Evolutionary conservation across 2,329 filamentous ascomycete species (phyloP).

Genomic region (Hypocrella siamensis): DNA sequence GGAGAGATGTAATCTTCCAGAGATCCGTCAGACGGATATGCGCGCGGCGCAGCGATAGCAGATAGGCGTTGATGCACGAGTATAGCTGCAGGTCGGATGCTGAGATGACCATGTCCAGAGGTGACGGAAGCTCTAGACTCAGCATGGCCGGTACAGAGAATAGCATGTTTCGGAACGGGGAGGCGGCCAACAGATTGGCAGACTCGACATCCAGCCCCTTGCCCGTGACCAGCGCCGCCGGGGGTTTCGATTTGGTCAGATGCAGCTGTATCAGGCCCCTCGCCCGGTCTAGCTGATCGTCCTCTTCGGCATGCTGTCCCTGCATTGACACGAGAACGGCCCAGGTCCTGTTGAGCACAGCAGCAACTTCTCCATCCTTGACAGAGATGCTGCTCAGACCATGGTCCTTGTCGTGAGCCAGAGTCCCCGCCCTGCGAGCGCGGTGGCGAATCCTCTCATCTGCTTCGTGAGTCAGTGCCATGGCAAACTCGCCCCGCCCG

Average conservation of each 20-base stretch:
- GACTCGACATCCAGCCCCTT: conserved; percentile 16
- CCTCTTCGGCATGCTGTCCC: conserved; percentile 55
- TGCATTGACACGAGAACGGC: conserved; percentile 62
- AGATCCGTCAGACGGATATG: conserved; percentile 72
- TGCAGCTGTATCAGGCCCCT: conserved; percentile 57
- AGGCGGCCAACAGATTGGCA: conserved; percentile 23
- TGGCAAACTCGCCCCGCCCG: conserved; percentile 78
- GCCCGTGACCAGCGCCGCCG: conserved; percentile 21
- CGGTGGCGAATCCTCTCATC: conserved; percentile 64
- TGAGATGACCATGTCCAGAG: conserved; percentile 76
- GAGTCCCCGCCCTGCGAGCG: conserved; percentile 47
- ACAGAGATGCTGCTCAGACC: conserved; percentile 34
- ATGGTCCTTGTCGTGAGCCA: conserved; percentile 41
- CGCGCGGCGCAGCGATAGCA: conserved; percentile 70
- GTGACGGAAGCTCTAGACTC: conserved; percentile 57
- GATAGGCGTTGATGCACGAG: conserved; percentile 72
- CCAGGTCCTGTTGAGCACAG: conserved; percentile 65
- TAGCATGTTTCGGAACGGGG: conserved; percentile 64
- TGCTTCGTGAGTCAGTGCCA: conserved; percentile 71
- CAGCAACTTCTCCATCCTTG: conserved; percentile 75
- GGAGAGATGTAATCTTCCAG: conserved; percentile 71
- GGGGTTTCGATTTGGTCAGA: conserved; percentile 32
- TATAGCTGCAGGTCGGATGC: conserved; percentile 63
- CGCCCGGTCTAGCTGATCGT: conserved; percentile 73
- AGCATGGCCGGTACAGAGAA: conserved; percentile 60